phyloP scores from a whole-genome alignment of 441 rosid species.

The Pelargonium hybrid region DNA sequence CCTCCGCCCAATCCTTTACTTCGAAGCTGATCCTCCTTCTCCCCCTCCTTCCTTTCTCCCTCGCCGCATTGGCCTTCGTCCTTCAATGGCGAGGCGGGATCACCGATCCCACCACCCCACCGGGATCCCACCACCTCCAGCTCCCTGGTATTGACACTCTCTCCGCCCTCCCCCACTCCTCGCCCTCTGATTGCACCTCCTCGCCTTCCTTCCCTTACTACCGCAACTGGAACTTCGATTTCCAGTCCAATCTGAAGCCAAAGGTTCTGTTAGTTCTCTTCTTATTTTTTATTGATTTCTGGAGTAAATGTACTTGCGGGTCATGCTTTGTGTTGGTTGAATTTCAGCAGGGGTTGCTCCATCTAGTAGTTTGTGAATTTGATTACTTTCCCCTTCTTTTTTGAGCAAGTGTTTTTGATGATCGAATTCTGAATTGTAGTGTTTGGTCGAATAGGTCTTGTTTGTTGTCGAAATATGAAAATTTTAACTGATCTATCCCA shows the following conservation, averaged over 20 bases:
- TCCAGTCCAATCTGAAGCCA: conserved; percentile 54
- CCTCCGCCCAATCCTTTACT: conserved; percentile 37
- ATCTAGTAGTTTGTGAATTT: conserved; percentile 5
- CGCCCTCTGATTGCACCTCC: conserved; percentile 49
- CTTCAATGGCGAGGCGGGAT: conserved; percentile 88
- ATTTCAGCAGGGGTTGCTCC: conserved; percentile 5
- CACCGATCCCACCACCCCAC: conserved; percentile 57
- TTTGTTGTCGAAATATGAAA: neutral
- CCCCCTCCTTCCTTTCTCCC: conserved; percentile 74
- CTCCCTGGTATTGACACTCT: conserved; percentile 89
- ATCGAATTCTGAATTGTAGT: neutral
- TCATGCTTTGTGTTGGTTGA: neutral
- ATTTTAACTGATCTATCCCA: neutral
- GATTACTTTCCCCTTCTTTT: neutral
- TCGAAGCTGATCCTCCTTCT: conserved; percentile 70
- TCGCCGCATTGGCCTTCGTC: conserved; percentile 70
- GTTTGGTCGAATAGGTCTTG: neutral
- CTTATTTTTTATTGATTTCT: neutral
- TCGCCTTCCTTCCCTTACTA: conserved; percentile 88
- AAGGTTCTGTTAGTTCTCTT: conserved; percentile 33
- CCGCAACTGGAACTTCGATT: conserved; percentile 67
- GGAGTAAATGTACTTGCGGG: conserved; percentile 15
- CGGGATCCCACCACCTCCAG: conserved; percentile 49
- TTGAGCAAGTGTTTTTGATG: no score
- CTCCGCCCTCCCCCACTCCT: conserved; percentile 47